Evolutionary conservation across 352 stramenopile genomes (phyloP).

Genomic region (Globisporangium megalacanthum): DNA sequence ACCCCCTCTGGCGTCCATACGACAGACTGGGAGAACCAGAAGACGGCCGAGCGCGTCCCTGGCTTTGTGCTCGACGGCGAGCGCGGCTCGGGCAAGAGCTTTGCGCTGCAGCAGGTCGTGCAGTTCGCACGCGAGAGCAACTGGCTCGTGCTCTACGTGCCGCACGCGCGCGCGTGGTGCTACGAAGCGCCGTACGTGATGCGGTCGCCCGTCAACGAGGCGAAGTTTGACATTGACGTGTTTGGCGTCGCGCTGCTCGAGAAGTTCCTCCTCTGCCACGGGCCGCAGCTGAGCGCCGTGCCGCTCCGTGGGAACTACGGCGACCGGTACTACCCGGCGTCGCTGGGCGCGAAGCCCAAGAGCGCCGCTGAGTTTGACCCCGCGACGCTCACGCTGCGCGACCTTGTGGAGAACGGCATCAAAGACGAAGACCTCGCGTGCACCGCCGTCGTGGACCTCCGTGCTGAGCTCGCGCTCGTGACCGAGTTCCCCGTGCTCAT

Average conservation of each 20-base stretch:
- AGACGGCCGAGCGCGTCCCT: conserved; percentile 25
- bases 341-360: conserved; percentile 74
- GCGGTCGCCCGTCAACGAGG: conserved; percentile 65
- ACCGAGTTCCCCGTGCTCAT: conserved; percentile 85
- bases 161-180: conserved; percentile 70
- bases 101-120: conserved; percentile 84
- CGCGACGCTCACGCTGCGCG: conserved; percentile 58
- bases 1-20: background rate
- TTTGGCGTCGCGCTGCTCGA: conserved; percentile 74
- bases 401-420: conserved; percentile 75
- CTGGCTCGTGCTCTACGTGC: conserved; percentile 85
- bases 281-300: conserved; percentile 59
- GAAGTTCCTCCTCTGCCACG: conserved; percentile 75
- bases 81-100: conserved; percentile 76
- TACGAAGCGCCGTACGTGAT: conserved; percentile 82
- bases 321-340: conserved; percentile 76
- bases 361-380: conserved; percentile 41
- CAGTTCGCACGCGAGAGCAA: conserved; percentile 81
- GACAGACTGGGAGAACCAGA: conserved; percentile 58
- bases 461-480: conserved; percentile 64
- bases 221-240: conserved; percentile 85
- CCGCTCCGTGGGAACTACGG: conserved; percentile 62
- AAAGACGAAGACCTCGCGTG: conserved; percentile 80
- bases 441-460: conserved; percentile 74
- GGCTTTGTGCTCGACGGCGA: conserved; percentile 79